A percentile compares a stretch with the other conserved stretches of the same genome.
Conservation (phyloP, 305 asterid genomes). For the Lippia alba region DNA sequence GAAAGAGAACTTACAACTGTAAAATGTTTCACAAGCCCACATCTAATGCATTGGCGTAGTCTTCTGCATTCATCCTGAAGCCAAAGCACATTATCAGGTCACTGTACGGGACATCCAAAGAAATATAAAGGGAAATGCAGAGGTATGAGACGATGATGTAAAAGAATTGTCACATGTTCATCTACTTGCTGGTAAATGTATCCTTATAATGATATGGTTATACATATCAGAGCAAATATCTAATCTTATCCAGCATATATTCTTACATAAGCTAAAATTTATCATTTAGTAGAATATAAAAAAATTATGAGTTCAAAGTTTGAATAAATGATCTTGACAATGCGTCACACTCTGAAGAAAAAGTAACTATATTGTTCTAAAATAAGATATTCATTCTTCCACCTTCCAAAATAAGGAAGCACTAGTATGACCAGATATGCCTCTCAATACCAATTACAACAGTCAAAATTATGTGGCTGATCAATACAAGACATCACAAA, state of each 20-base stretch:
- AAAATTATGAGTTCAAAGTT: slow-evolving; percentile 11
- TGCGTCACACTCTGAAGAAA: slow-evolving; percentile 12
- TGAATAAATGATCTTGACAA: slow-evolving; percentile 13
- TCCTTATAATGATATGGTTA: background rate
- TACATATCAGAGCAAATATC: background rate
- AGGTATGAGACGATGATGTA: slow-evolving; percentile 10
- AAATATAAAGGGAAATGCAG: slow-evolving; percentile 25
- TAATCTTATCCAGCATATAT: slow-evolving; percentile 24
- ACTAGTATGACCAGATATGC: background rate
- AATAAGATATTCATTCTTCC: slow-evolving; percentile 22
- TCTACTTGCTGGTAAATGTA: background rate
- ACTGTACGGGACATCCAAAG: slow-evolving; percentile 6
- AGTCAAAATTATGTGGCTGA: slow-evolving; percentile 20
- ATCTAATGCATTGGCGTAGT: slow-evolving; percentile 81
- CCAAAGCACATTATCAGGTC: slow-evolving; percentile 29
- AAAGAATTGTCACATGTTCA: slow-evolving; percentile 27
- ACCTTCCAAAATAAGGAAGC: slow-evolving; percentile 27
- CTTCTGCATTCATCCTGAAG: slow-evolving; percentile 85
- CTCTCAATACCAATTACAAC: slow-evolving; percentile 4
- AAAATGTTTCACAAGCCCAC: slow-evolving; percentile 73
- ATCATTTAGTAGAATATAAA: background rate
- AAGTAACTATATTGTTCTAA: slow-evolving; percentile 13
- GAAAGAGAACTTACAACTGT: slow-evolving; percentile 73
- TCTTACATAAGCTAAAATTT: slow-evolving; percentile 17
- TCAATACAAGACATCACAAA: slow-evolving; percentile 18